Percentiles rank a stretch among this genome's conserved stretches.
Evolutionary conservation across 2,329 filamentous ascomycete species (phyloP).

Genomic region (Trichophyton benhamiae): DNA sequence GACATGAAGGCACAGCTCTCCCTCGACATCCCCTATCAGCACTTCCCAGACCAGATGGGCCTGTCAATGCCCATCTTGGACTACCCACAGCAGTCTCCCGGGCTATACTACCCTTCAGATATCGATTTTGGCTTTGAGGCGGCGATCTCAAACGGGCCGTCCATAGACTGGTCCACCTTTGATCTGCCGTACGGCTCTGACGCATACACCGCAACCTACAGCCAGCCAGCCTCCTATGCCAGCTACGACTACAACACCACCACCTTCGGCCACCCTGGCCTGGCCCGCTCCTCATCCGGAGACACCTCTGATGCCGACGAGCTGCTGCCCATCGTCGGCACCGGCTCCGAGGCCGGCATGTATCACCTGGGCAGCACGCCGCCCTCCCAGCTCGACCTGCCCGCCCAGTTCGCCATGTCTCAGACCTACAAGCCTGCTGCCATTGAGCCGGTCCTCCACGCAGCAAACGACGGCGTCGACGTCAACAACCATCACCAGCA

Average conservation of each 20-base stretch:
- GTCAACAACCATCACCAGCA: neutral
- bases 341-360: constrained; percentile 26
- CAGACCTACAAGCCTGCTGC: constrained; percentile 6
- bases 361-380: constrained; percentile 16
- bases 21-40: constrained; percentile 31
- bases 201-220: constrained; percentile 28
- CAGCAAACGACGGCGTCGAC: neutral
- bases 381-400: constrained; percentile 6
- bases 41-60: constrained; percentile 22
- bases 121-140: constrained; percentile 29
- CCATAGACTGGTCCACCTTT: constrained; percentile 39
- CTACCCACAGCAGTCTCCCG: constrained; percentile 27
- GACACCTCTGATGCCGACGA: constrained; percentile 39
- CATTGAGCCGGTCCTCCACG: constrained; percentile 7
- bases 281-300: constrained; percentile 37
- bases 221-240: constrained; percentile 35
- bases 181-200: constrained; percentile 30
- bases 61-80: constrained; percentile 24
- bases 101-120: constrained; percentile 34
- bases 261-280: constrained; percentile 26
- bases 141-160: constrained; percentile 28
- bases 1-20: constrained; percentile 26
- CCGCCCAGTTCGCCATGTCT: constrained; percentile 1
- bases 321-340: constrained; percentile 23
- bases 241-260: constrained; percentile 32